Percentiles rank a stretch among this genome's conserved stretches.
Conservation (phyloP, 73 alveolate genomes). For the Symbiodinium natans region DNA sequence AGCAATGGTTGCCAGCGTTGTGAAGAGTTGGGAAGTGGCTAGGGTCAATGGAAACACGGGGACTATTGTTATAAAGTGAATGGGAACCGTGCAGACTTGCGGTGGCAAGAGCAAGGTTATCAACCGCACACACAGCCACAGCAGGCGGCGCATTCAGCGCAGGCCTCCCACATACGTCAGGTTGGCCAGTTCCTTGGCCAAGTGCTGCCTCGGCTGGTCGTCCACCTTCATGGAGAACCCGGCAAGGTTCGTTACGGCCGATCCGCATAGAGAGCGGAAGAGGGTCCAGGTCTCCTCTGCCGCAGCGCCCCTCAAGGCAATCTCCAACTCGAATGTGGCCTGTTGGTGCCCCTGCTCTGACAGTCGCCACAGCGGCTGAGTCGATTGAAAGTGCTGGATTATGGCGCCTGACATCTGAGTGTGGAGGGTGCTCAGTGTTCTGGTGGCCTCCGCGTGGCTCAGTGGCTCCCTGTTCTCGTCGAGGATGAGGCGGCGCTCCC, state of each 20-base stretch:
- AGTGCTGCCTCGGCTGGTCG: neutral
- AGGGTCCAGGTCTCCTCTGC: neutral
- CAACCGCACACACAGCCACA: too few relatives aligned
- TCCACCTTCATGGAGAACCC: neutral
- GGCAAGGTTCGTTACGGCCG: too few relatives aligned
- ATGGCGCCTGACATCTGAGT: neutral
- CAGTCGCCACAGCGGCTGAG: neutral
- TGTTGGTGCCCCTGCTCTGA: neutral
- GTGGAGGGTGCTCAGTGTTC: neutral
- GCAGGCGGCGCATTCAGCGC: neutral
- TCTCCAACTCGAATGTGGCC: neutral
- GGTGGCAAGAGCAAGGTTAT: too few relatives aligned
- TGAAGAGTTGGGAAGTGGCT: too few relatives aligned
- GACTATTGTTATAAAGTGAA: too few relatives aligned
- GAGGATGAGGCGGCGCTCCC: neutral
- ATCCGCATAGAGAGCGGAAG: neutral
- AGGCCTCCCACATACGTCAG: neutral
- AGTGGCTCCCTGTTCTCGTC: neutral
- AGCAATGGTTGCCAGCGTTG: too few relatives aligned
- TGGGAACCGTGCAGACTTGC: too few relatives aligned
- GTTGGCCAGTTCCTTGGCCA: neutral
- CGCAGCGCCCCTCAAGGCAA: neutral
- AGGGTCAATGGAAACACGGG: too few relatives aligned
- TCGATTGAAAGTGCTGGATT: too few relatives aligned
- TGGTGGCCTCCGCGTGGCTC: too few relatives aligned